phyloP scores from a whole-genome alignment of 1,284 basidiomycete species.

The Ganoderma leucocontextum region DNA sequence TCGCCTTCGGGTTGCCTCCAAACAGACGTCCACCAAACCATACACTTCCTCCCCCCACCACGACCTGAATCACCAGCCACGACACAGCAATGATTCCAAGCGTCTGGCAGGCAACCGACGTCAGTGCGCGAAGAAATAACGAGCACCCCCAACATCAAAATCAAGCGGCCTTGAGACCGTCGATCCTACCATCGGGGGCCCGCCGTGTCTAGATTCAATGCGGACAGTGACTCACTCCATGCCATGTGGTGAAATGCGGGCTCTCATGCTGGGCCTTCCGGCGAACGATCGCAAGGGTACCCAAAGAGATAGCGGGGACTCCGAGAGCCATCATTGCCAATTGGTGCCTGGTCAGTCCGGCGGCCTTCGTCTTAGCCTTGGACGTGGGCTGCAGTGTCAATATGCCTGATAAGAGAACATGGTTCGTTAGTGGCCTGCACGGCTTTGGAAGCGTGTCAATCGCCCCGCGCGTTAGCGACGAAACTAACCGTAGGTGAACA shows the following conservation, averaged over 20 bases:
- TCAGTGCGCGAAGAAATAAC: conserved; percentile 19
- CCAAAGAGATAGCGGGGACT: conserved; percentile 61
- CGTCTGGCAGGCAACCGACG: conserved; percentile 44
- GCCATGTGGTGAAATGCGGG: conserved; percentile 71
- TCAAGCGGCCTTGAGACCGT: background rate
- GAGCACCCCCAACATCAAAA: background rate
- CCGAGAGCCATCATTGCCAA: conserved; percentile 60
- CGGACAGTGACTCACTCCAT: conserved; percentile 58
- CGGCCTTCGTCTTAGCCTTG: conserved; percentile 68
- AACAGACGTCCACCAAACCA: conserved; percentile 72
- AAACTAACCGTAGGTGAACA: conserved; percentile 65
- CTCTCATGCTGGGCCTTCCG: conserved; percentile 59
- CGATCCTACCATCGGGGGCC: conserved; percentile 12
- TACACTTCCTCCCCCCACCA: conserved; percentile 70
- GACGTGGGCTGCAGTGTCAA: conserved; percentile 79
- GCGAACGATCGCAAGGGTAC: conserved; percentile 60
- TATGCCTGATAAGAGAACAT: conserved; percentile 55
- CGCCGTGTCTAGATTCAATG: background rate
- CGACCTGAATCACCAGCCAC: conserved; percentile 64
- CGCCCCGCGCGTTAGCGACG: background rate
- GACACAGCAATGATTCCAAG: conserved; percentile 62
- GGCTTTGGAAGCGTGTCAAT: conserved; percentile 10
- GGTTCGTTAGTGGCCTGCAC: background rate
- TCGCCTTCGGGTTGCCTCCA: conserved; percentile 72
- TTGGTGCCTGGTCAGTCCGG: conserved; percentile 72